Percentiles rank a stretch among this genome's conserved stretches.
Conservation (phyloP, 139 green algal genomes). For the Coccomyxa sp. region DNA sequence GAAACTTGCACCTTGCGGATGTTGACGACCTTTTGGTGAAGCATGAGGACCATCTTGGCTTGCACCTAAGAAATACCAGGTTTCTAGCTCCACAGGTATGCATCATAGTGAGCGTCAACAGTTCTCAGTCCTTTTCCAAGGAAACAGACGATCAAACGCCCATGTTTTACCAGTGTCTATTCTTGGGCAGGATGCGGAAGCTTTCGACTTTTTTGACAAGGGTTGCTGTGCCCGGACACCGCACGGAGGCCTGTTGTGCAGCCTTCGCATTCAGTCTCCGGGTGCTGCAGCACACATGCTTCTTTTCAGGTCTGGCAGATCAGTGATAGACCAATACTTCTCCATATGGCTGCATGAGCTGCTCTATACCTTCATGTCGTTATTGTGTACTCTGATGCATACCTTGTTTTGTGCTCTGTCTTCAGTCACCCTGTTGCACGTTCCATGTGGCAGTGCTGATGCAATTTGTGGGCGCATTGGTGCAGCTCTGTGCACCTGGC, state of each 20-base stretch:
- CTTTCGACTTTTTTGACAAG: not conserved
- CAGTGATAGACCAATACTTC: not conserved
- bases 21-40: no score
- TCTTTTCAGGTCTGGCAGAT: not conserved
- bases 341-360: not conserved
- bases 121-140: not conserved
- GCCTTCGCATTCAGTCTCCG: not conserved
- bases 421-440: not conserved
- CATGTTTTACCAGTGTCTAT: not conserved
- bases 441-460: not conserved
- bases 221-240: not conserved
- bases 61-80: not conserved
- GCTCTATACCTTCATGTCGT: not conserved
- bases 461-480: not conserved
- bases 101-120: not conserved
- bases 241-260: not conserved
- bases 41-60: not conserved
- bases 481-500: not conserved
- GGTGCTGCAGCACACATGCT: not conserved
- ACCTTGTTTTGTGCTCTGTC: not conserved
- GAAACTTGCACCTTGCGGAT: no score
- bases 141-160: not conserved
- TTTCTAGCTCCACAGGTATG: not conserved
- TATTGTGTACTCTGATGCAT: not conserved
- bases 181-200: not conserved